Conservation (phyloP, 345 rosid genomes). For the Eucalyptus tenuipes region DNA sequence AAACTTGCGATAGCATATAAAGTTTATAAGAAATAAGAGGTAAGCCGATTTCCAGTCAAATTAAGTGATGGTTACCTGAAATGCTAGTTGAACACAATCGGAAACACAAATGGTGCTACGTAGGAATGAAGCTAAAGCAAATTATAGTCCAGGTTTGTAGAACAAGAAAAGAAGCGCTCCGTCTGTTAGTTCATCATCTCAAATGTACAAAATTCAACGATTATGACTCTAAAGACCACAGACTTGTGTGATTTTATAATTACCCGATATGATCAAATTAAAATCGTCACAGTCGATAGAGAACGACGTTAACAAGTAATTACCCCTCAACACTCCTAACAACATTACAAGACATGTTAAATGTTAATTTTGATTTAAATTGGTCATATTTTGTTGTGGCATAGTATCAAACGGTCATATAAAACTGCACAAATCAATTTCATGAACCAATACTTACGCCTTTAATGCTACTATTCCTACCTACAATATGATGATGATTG, state of each 20-base stretch:
- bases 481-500: background rate
- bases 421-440: background rate
- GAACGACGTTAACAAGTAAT: background rate
- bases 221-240: background rate
- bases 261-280: background rate
- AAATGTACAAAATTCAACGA: background rate
- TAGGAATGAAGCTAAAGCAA: background rate
- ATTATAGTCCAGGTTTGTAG: background rate
- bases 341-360: background rate
- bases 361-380: background rate
- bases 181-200: background rate
- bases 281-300: background rate
- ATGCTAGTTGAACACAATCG: background rate
- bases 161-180: background rate
- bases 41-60: background rate
- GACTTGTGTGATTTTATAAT: fast-evolving
- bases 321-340: background rate
- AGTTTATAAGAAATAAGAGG: background rate
- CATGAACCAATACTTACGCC: background rate
- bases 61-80: background rate
- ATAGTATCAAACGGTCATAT: background rate
- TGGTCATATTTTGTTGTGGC: background rate
- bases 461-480: background rate
- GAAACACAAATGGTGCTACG: background rate
- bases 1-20: background rate